These are phyloP conservation scores for Schizosaccharomyces octosporus DNA, from an alignment of 805 yeast genomes.

Conservation along the genomic window DNA sequence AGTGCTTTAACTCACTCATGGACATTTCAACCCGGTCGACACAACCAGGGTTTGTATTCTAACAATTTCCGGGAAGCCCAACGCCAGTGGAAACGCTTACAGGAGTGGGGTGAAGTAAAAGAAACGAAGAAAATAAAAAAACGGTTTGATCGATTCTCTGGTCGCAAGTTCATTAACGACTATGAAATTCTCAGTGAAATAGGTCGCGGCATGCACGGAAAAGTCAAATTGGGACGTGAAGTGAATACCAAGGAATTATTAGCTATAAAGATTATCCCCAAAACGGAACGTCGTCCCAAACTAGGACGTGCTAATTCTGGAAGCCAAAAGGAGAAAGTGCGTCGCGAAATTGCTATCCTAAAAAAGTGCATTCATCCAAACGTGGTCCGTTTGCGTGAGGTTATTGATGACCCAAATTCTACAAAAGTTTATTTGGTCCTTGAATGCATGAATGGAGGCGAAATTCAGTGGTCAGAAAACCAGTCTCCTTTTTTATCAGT, in stretches of 20 bases:
- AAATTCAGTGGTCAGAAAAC: constrained; percentile 44
- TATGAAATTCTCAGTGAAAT: constrained; percentile 71
- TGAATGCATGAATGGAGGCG: constrained; percentile 79
- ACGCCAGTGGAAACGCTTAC: constrained; percentile 1
- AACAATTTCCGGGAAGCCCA: background rate
- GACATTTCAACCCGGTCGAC: background rate
- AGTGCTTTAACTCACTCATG: background rate
- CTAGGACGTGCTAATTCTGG: constrained; percentile 20
- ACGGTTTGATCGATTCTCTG: constrained; percentile 71
- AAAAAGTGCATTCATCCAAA: constrained; percentile 79
- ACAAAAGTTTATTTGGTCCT: constrained; percentile 72
- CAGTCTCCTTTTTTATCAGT: constrained; percentile 41
- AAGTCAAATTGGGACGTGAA: constrained; percentile 60
- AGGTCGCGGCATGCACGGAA: constrained; percentile 97
- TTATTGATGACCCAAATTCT: constrained; percentile 61
- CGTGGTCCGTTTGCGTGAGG: constrained; percentile 68
- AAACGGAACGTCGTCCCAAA: constrained; percentile 30
- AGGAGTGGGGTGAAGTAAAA: constrained; percentile 24
- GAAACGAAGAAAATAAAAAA: constrained; percentile 60
- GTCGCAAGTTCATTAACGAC: constrained; percentile 60
- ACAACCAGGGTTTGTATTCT: background rate
- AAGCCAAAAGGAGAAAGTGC: constrained; percentile 47
- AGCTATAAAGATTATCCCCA: constrained; percentile 83
- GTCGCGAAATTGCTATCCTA: constrained; percentile 79
- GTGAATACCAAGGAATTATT: constrained; percentile 23